Evolutionary conservation across 164 flowering plant genomes (phyloP).

Genomic region (Chimonanthus salicifolius): DNA sequence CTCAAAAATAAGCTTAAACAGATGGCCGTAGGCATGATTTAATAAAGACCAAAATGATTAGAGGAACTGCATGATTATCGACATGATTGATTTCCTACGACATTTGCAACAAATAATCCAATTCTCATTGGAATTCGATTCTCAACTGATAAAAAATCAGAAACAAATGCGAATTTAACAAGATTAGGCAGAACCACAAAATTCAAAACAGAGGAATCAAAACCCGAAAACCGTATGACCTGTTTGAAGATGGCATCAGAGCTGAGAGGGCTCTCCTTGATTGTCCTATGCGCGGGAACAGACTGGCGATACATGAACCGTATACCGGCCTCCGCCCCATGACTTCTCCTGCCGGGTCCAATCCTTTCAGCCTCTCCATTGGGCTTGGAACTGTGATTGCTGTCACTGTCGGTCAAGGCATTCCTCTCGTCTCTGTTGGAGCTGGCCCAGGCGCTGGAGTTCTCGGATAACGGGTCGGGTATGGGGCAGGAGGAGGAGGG

Average conservation of each 20-base stretch:
- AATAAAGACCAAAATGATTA: too few relatives aligned
- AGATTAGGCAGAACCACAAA: too few relatives aligned
- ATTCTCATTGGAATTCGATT: too few relatives aligned
- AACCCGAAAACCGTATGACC: conserved; percentile 24
- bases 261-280: conserved; percentile 89
- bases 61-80: too few relatives aligned
- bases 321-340: conserved; percentile 1
- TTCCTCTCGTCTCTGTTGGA: neutral
- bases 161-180: too few relatives aligned
- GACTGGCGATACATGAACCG: conserved; percentile 55
- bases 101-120: too few relatives aligned
- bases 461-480: neutral
- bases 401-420: neutral
- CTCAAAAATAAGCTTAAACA: too few relatives aligned
- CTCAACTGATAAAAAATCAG: too few relatives aligned
- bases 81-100: too few relatives aligned
- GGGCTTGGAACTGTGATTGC: neutral
- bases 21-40: too few relatives aligned
- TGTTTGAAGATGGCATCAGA: conserved; percentile 88
- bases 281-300: conserved; percentile 66
- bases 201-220: too few relatives aligned
- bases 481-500: neutral
- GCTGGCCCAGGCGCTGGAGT: neutral
- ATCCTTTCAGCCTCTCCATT: conserved; percentile 7
- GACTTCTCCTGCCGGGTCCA: neutral